These are phyloP conservation scores for Aspergillus bombycis DNA, from an alignment of 2,329 filamentous ascomycete genomes.

Conservation along the genomic window DNA sequence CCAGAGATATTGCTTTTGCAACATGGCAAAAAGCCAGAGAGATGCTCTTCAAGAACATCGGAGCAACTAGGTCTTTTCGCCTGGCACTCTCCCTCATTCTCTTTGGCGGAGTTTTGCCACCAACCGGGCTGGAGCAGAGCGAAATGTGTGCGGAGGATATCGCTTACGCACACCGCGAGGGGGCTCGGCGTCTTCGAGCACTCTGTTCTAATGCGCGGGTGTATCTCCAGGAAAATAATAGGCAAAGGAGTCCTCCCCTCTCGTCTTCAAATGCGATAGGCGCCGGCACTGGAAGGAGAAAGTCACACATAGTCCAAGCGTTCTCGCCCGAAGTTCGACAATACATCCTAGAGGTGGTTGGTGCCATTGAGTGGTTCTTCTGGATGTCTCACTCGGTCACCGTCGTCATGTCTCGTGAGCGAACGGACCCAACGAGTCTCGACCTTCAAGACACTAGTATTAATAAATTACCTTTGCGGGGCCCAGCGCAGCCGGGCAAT, in stretches of 20 bases:
- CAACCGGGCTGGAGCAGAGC: neutral
- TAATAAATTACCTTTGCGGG: neutral
- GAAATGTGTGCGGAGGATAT: neutral
- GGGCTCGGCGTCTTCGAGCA: neutral
- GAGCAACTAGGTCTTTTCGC: conserved; percentile 4
- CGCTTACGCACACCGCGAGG: neutral
- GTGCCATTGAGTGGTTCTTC: conserved; percentile 5
- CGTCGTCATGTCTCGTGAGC: neutral
- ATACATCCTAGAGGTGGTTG: conserved; percentile 3
- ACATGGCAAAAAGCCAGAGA: conserved; percentile 18
- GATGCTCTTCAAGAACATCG: conserved; percentile 16
- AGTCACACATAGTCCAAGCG: neutral
- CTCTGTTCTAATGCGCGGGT: conserved; percentile 1
- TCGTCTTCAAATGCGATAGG: neutral
- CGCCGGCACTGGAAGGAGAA: neutral
- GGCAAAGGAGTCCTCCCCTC: neutral
- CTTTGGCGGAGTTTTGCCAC: conserved; percentile 2
- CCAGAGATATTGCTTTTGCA: conserved; percentile 10
- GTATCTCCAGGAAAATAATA: neutral
- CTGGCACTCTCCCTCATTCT: conserved; percentile 4
- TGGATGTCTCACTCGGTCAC: neutral
- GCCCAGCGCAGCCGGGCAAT: neutral
- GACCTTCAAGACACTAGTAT: neutral
- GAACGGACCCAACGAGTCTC: neutral
- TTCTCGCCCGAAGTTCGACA: neutral